Percentiles rank a stretch among this genome's conserved stretches.
These are phyloP conservation scores for Erodium chrysanthum DNA, from an alignment of 441 rosid genomes.

Conservation along the genomic window DNA sequence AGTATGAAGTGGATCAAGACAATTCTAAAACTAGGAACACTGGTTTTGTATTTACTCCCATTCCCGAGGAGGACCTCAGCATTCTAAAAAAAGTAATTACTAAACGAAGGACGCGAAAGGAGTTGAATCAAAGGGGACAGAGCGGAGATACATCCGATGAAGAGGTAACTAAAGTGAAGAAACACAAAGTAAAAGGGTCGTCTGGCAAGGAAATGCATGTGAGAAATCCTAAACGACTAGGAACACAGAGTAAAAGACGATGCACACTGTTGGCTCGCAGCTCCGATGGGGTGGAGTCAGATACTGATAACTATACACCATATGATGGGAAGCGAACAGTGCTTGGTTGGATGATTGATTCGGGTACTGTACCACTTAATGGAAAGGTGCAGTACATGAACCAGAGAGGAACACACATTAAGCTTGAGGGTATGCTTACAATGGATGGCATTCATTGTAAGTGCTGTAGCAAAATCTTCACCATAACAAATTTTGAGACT, in stretches of 20 bases:
- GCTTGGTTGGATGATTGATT: constrained; percentile 78
- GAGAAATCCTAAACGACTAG: constrained; percentile 40
- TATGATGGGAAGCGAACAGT: constrained; percentile 72
- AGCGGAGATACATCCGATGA: constrained; percentile 23
- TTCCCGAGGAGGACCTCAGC: constrained; percentile 60
- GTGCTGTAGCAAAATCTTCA: constrained; percentile 54
- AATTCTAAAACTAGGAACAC: constrained; percentile 28
- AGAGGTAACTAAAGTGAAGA: constrained; percentile 9
- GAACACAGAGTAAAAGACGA: constrained; percentile 43
- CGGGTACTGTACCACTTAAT: constrained; percentile 44
- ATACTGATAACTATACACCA: constrained; percentile 37
- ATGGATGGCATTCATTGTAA: constrained; percentile 66
- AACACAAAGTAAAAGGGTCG: background rate
- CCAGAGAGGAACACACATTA: constrained; percentile 26
- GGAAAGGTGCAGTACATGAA: constrained; percentile 51
- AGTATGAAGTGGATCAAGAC: constrained; percentile 35
- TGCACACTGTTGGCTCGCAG: constrained; percentile 56
- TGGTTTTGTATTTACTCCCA: constrained; percentile 49
- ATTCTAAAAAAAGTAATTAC: constrained; percentile 37
- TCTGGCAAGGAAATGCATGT: constrained; percentile 22
- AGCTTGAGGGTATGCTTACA: constrained; percentile 39
- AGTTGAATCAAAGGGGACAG: constrained; percentile 11
- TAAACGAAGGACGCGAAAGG: constrained; percentile 45
- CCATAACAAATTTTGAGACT: constrained; percentile 44
- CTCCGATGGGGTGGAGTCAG: constrained; percentile 40